A percentile compares a stretch with the other conserved stretches of the same genome.
phyloP scores from a whole-genome alignment of 1,139 yeast genomes.

The Hansenula sp. region DNA sequence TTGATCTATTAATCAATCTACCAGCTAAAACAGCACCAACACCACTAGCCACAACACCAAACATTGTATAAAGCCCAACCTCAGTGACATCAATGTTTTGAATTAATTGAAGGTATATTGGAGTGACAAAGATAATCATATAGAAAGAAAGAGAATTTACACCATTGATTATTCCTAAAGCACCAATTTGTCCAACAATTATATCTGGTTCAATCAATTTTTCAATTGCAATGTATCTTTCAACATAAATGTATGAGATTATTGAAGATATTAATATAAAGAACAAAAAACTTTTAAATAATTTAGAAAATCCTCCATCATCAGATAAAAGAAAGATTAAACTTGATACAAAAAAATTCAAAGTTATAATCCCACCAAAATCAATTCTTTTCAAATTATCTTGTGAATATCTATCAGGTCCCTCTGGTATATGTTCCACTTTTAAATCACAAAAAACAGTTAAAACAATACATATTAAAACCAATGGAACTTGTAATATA shows the following conservation, averaged over 20 bases:
- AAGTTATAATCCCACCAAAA: constrained; percentile 61
- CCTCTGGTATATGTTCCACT: constrained; percentile 30
- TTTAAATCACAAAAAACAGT: constrained; percentile 24
- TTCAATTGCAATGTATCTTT: constrained; percentile 43
- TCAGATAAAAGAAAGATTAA: constrained; percentile 37
- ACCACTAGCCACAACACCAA: constrained; percentile 43
- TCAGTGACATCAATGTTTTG: constrained; percentile 44
- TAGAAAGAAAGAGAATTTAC: constrained; percentile 46
- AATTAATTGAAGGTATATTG: constrained; percentile 48
- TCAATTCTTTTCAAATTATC: constrained; percentile 63
- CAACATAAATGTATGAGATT: constrained; percentile 36
- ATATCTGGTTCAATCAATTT: constrained; percentile 52
- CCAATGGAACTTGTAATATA: constrained; percentile 59
- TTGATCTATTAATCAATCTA: constrained; percentile 26
- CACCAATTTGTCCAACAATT: constrained; percentile 41
- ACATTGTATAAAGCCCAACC: constrained; percentile 48
- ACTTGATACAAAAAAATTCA: constrained; percentile 51
- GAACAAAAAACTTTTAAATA: constrained; percentile 6
- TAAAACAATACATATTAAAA: constrained; percentile 36
- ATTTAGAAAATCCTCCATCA: constrained; percentile 8
- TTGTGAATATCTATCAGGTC: constrained; percentile 28
- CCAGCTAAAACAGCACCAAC: constrained; percentile 63
- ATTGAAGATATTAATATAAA: constrained; percentile 8
- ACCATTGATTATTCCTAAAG: constrained; percentile 50
- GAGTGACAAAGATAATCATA: constrained; percentile 45